A percentile compares a stretch with the other conserved stretches of the same genome.
These are phyloP conservation scores for Gymnopus androsaceus DNA, from an alignment of 1,284 basidiomycete genomes.

Conservation along the genomic window DNA sequence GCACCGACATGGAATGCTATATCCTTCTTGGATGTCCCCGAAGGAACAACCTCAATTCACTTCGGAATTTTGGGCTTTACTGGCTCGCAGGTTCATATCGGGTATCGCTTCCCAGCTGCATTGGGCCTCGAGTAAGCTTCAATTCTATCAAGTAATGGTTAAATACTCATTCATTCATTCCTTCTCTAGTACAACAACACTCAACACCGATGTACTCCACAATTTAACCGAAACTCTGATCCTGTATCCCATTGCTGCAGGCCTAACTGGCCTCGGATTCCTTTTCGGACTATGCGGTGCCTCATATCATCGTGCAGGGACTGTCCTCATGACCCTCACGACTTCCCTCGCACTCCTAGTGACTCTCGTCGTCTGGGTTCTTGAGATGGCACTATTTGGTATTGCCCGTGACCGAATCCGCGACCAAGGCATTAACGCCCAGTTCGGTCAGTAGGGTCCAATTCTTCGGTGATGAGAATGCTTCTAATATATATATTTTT, in stretches of 20 bases:
- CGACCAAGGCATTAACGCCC: constrained; percentile 50
- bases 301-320: constrained; percentile 64
- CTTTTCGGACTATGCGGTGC: constrained; percentile 72
- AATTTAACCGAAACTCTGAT: constrained; percentile 75
- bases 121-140: constrained; percentile 11
- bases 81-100: constrained; percentile 54
- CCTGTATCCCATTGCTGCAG: constrained; percentile 78
- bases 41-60: constrained; percentile 38
- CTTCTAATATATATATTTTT: too few species aligned
- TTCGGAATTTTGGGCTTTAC: constrained; percentile 81
- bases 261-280: constrained; percentile 69
- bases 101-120: constrained; percentile 52
- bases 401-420: constrained; percentile 63
- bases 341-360: constrained; percentile 64
- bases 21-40: constrained; percentile 63
- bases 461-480: too few species aligned
- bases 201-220: constrained; percentile 58
- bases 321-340: constrained; percentile 73
- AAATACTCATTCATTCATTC: not conserved
- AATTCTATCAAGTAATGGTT: not conserved
- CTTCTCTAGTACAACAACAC: constrained; percentile 31
- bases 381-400: constrained; percentile 82
- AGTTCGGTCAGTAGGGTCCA: too few species aligned
- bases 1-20: constrained; percentile 72
- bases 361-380: constrained; percentile 68